Evolutionary conservation across 192 early-diverging fungal species (phyloP).

Genomic region (Mortierella claussenii): DNA sequence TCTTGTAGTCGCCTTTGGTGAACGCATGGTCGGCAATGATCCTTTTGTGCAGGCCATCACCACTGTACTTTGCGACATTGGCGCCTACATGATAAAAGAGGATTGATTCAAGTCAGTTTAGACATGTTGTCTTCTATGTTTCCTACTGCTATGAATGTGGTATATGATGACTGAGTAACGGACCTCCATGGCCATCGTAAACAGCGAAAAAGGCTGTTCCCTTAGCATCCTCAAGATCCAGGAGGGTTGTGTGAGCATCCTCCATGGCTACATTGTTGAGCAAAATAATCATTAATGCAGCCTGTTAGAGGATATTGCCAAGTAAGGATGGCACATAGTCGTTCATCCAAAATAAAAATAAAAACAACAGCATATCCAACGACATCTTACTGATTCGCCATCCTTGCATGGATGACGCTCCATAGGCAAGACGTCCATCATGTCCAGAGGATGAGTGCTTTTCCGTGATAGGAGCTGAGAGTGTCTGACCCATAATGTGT

Average conservation of each 20-base stretch:
- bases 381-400: constrained; percentile 86
- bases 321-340: too few relatives aligned
- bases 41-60: constrained; percentile 77
- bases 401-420: constrained; percentile 95
- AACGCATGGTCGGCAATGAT: constrained; percentile 75
- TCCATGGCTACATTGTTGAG: constrained; percentile 82
- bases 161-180: constrained; percentile 19
- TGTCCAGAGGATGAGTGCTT: constrained; percentile 82
- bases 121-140: background rate
- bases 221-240: constrained; percentile 74
- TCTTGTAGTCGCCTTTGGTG: constrained; percentile 71
- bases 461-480: constrained; percentile 91
- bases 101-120: background rate
- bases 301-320: too few relatives aligned
- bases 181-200: constrained; percentile 95
- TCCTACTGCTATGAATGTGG: background rate
- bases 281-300: too few relatives aligned
- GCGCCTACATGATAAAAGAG: constrained; percentile 55
- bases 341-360: too few relatives aligned
- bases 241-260: constrained; percentile 93
- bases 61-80: constrained; percentile 87
- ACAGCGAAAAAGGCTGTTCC: constrained; percentile 92
- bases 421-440: constrained; percentile 83
- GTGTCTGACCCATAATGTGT: constrained; percentile 90
- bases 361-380: background rate